Evolutionary conservation across 192 early-diverging fungal genomes (phyloP).

Genomic region (Neocallimastix lanati): DNA sequence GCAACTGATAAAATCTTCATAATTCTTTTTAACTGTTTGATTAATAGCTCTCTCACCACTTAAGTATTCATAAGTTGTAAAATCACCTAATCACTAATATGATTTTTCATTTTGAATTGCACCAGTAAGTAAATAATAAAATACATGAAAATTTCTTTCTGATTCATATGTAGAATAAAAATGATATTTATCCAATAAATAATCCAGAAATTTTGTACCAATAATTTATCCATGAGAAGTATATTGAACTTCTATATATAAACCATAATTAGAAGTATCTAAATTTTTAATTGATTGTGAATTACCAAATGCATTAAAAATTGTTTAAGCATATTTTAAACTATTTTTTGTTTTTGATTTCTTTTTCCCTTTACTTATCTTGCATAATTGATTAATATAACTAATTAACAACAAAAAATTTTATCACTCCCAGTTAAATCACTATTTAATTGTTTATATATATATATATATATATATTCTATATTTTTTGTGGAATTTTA

Average conservation of each 20-base stretch:
- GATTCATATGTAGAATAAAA: slow-evolving; percentile 19
- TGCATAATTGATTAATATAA: background rate
- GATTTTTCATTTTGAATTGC: slow-evolving; percentile 53
- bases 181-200: slow-evolving; percentile 69
- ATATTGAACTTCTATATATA: slow-evolving; percentile 78
- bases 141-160: slow-evolving; percentile 87
- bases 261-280: slow-evolving; percentile 69
- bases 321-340: slow-evolving; percentile 33
- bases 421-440: background rate
- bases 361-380: background rate
- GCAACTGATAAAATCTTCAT: slow-evolving; percentile 46
- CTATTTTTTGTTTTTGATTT: background rate
- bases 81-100: slow-evolving; percentile 40
- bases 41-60: background rate
- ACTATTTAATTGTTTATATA: no score
- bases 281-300: slow-evolving; percentile 53
- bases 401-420: background rate
- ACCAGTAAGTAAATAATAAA: slow-evolving; percentile 88
- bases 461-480: no score
- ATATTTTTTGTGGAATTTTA: no score
- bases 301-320: slow-evolving; percentile 78
- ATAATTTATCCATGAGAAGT: slow-evolving; percentile 76
- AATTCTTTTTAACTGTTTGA: background rate
- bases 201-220: slow-evolving; percentile 57
- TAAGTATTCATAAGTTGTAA: background rate